Evolutionary conservation across 1,284 basidiomycete genomes (phyloP).

Genomic region (Sanguinoderma infundibulare): DNA sequence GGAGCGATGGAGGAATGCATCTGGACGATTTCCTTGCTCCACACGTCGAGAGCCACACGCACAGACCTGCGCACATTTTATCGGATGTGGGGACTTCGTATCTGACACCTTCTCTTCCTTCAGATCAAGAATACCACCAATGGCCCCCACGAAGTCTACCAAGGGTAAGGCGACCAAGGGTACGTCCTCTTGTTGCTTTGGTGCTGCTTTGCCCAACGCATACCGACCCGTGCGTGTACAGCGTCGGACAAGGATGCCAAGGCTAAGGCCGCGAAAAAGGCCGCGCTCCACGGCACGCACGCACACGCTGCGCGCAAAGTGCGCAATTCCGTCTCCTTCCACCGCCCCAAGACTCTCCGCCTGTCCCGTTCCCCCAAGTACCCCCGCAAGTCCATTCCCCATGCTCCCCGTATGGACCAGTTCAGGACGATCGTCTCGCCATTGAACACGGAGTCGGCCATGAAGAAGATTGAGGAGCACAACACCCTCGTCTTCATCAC

Average conservation of each 20-base stretch:
- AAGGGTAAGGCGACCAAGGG: slow-evolving; percentile 66
- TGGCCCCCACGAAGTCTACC: slow-evolving; percentile 66
- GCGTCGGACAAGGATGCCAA: slow-evolving; percentile 63
- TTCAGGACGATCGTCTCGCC: slow-evolving; percentile 94
- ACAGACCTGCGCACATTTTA: background rate
- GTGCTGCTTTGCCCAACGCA: background rate
- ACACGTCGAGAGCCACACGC: background rate
- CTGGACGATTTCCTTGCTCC: background rate
- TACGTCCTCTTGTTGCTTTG: slow-evolving; percentile 35
- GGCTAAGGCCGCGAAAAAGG: slow-evolving; percentile 96
- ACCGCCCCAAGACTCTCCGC: slow-evolving; percentile 94
- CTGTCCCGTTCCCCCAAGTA: slow-evolving; percentile 89
- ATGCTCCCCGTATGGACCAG: slow-evolving; percentile 97
- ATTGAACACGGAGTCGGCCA: slow-evolving; percentile 85
- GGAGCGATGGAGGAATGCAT: too few species aligned
- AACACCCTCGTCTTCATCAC: slow-evolving; percentile 99
- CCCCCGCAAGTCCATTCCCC: slow-evolving; percentile 92
- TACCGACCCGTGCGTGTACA: background rate
- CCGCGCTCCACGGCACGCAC: slow-evolving; percentile 87
- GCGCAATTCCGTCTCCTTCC: slow-evolving; percentile 90
- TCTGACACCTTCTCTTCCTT: background rate
- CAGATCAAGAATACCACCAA: slow-evolving; percentile 35
- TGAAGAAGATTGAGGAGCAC: slow-evolving; percentile 99
- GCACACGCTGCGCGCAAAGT: slow-evolving; percentile 83
- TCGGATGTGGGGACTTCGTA: too few species aligned